These are phyloP conservation scores for Urtica urens DNA, from an alignment of 306 rosid genomes.

Conservation along the genomic window DNA sequence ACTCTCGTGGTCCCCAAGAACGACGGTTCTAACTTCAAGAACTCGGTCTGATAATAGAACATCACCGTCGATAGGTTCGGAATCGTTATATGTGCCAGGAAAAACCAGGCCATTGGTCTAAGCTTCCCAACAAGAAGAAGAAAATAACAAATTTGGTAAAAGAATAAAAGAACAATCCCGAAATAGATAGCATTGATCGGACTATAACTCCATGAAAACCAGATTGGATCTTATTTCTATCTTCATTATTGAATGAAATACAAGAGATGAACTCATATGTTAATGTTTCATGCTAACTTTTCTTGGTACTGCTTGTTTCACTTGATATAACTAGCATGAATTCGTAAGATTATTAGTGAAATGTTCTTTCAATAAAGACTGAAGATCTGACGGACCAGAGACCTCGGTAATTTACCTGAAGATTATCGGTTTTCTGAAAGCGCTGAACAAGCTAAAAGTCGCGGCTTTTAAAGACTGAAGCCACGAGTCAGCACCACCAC, in stretches of 20 bases:
- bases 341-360: too few relatives aligned
- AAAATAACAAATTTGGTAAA: conserved; percentile 14
- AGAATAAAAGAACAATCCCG: conserved; percentile 8
- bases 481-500: conserved; percentile 29
- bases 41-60: conserved; percentile 71
- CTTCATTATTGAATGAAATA: too few relatives aligned
- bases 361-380: too few relatives aligned
- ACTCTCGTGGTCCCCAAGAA: conserved; percentile 66
- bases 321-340: too few relatives aligned
- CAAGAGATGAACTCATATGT: too few relatives aligned
- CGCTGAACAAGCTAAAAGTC: conserved; percentile 36
- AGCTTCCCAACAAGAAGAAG: conserved; percentile 18
- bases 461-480: conserved; percentile 53
- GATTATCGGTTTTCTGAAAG: conserved; percentile 66
- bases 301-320: too few relatives aligned
- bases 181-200: too few relatives aligned
- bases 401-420: too few relatives aligned
- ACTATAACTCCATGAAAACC: too few relatives aligned
- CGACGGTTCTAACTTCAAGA: conserved; percentile 63
- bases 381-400: too few relatives aligned
- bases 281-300: too few relatives aligned
- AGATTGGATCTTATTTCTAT: too few relatives aligned
- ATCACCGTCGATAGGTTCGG: conserved; percentile 65
- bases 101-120: conserved; percentile 91
- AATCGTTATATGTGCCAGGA: conserved; percentile 53